These are phyloP conservation scores for Saccharomycopsis olivae DNA, from an alignment of 805 yeast species.

Conservation along the genomic window DNA sequence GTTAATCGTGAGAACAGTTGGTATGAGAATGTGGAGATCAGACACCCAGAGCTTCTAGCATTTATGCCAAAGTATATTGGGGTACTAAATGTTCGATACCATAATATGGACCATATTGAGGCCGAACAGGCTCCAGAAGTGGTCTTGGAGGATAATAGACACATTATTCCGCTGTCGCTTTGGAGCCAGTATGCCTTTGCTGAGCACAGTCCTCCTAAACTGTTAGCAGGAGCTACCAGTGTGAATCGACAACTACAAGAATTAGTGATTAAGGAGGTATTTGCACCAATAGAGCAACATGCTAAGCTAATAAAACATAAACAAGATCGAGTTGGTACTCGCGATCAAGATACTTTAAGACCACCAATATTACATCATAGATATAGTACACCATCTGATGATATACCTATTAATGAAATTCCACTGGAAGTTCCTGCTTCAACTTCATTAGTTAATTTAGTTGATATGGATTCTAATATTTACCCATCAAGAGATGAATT, in stretches of 20 bases:
- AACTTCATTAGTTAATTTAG: slow-evolving; percentile 22
- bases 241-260: slow-evolving; percentile 66
- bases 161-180: slow-evolving; percentile 77
- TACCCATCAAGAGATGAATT: slow-evolving; percentile 16
- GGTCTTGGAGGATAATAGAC: slow-evolving; percentile 83
- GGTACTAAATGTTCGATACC: slow-evolving; percentile 81
- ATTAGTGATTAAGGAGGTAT: slow-evolving; percentile 61
- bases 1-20: slow-evolving; percentile 83
- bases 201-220: not conserved
- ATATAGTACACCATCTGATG: not conserved
- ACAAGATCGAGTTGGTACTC: not conserved
- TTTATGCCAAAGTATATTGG: slow-evolving; percentile 96
- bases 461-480: slow-evolving; percentile 14
- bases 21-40: slow-evolving; percentile 79
- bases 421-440: slow-evolving; percentile 7
- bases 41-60: slow-evolving; percentile 62
- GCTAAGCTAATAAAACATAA: slow-evolving; percentile 20
- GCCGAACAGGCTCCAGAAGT: slow-evolving; percentile 55
- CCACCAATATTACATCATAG: not conserved
- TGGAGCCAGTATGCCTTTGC: slow-evolving; percentile 46
- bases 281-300: slow-evolving; percentile 38
- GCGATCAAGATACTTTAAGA: not conserved
- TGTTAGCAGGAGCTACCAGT: slow-evolving; percentile 43
- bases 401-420: not conserved
- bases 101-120: slow-evolving; percentile 25